phyloP scores from a whole-genome alignment of 176 grass and related monocot genomes.

The Oryza longistaminata region DNA sequence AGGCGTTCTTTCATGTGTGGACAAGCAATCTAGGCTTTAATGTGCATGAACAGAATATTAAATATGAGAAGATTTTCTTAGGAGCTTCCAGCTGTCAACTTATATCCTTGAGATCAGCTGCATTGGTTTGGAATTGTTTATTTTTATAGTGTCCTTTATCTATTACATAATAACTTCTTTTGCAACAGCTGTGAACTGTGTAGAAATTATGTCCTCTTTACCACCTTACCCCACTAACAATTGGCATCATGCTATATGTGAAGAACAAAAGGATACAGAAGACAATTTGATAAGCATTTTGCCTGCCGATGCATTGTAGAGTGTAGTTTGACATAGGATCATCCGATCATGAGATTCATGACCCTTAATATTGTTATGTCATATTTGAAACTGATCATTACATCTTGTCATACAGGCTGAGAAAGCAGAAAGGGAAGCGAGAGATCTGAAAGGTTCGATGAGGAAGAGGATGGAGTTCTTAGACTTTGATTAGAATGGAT shows the following conservation, averaged over 20 bases:
- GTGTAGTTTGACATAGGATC: background rate
- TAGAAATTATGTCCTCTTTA: background rate
- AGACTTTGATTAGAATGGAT: constrained; percentile 66
- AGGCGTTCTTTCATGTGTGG: background rate
- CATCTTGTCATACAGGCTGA: constrained; percentile 54
- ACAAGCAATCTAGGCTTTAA: background rate
- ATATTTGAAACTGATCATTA: too few relatives aligned
- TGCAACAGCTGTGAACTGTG: background rate
- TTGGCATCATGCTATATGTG: background rate
- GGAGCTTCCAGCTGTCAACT: background rate
- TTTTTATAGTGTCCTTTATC: background rate
- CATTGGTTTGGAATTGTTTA: background rate
- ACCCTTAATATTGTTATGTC: background rate
- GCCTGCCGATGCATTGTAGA: background rate
- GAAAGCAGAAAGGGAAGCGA: constrained; percentile 88
- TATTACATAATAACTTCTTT: background rate
- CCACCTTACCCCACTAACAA: background rate
- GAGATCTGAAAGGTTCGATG: constrained; percentile 94
- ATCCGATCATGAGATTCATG: background rate
- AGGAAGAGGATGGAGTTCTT: constrained; percentile 98
- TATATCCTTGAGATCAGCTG: background rate
- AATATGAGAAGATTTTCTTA: background rate
- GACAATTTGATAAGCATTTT: background rate
- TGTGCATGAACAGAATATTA: constrained; percentile 5
- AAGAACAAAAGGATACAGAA: background rate